A percentile compares a stretch with the other conserved stretches of the same genome.
Evolutionary conservation across 345 rosid species (phyloP).

Genomic region (Citrus cavaleriei): DNA sequence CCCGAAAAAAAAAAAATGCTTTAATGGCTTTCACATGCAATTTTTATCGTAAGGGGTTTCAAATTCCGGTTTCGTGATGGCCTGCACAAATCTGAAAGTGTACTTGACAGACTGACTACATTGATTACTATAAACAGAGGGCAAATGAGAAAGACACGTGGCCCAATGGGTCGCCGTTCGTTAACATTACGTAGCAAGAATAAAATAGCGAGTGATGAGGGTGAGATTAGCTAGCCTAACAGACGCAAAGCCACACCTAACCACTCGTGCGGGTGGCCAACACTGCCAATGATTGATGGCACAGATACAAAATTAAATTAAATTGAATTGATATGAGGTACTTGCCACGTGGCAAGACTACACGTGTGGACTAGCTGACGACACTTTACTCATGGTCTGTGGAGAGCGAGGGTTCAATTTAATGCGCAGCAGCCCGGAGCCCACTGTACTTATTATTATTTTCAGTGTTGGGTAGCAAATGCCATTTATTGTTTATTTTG

Average conservation of each 20-base stretch:
- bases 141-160: neutral
- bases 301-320: too few relatives aligned
- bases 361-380: constrained; percentile 15
- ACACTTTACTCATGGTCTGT: neutral
- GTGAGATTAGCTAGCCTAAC: neutral
- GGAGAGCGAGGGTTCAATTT: too few relatives aligned
- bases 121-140: neutral
- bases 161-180: neutral
- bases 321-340: neutral
- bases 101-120: neutral
- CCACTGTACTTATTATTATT: too few relatives aligned
- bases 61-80: neutral
- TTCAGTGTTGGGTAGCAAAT: neutral
- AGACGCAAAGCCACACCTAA: neutral
- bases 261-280: constrained; percentile 35
- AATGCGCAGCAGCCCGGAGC: too few relatives aligned
- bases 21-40: too few relatives aligned
- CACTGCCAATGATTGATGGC: constrained; percentile 27
- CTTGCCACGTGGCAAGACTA: neutral
- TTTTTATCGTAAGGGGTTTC: neutral
- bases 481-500: too few relatives aligned
- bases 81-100: neutral
- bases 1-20: too few relatives aligned
- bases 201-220: neutral
- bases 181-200: neutral